Evolutionary conservation across 352 stramenopile genomes (phyloP).

Genomic region (Phytophthora tubulina): DNA sequence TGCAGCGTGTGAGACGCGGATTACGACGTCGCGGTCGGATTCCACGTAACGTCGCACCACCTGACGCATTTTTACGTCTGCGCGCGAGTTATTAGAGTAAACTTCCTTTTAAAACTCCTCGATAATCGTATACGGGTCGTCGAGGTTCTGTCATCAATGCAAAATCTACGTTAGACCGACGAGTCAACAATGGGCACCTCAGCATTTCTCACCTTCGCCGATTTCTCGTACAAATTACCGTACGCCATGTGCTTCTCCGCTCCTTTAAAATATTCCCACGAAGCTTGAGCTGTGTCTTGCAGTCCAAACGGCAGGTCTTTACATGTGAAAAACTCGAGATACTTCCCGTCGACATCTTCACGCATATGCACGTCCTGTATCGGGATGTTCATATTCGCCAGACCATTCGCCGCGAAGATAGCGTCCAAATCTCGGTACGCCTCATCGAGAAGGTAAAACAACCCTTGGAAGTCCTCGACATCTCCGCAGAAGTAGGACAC

Average conservation of each 20-base stretch:
- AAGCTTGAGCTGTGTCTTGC: slow-evolving; percentile 35
- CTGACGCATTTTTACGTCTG: slow-evolving; percentile 36
- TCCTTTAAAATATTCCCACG: slow-evolving; percentile 52
- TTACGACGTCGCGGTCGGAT: slow-evolving; percentile 27
- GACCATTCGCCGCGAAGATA: slow-evolving; percentile 28
- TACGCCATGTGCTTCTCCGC: slow-evolving; percentile 42
- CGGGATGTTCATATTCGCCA: slow-evolving; percentile 26
- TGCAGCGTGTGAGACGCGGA: slow-evolving; percentile 32
- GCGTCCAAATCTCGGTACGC: slow-evolving; percentile 33
- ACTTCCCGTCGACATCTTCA: slow-evolving; percentile 33
- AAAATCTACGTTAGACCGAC: not conserved
- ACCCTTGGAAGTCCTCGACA: slow-evolving; percentile 27
- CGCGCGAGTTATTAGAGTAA: slow-evolving; percentile 33
- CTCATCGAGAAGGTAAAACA: slow-evolving; percentile 30
- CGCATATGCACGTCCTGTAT: slow-evolving; percentile 32
- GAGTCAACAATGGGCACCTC: not conserved
- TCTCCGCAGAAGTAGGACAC: slow-evolving; percentile 37
- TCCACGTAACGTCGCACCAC: slow-evolving; percentile 33
- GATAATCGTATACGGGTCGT: slow-evolving; percentile 19
- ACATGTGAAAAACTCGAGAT: slow-evolving; percentile 43
- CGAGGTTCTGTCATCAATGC: slow-evolving; percentile 9
- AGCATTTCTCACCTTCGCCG: slow-evolving; percentile 25
- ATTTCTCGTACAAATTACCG: slow-evolving; percentile 43
- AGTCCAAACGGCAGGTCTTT: slow-evolving; percentile 52
- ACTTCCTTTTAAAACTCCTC: slow-evolving; percentile 38